Evolutionary conservation across 2,329 filamentous ascomycete genomes (phyloP).

Genomic region (Xylariaceae sp.): DNA sequence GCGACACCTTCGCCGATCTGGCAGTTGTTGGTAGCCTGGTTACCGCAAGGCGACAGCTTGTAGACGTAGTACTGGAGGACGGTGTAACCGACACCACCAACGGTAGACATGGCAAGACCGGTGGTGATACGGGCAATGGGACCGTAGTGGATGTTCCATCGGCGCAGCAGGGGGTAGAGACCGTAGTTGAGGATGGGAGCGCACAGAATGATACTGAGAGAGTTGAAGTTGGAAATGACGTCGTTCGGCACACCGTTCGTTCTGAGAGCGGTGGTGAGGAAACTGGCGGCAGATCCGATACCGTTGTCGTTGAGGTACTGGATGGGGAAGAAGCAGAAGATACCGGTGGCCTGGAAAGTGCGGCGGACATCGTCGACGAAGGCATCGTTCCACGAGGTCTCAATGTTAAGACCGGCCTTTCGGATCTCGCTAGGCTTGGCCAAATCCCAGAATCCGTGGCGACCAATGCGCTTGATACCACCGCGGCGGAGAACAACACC

Average conservation of each 20-base stretch:
- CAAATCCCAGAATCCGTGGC: constrained; percentile 51
- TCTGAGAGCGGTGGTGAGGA: constrained; percentile 43
- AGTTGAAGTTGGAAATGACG: constrained; percentile 46
- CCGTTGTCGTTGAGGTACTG: constrained; percentile 44
- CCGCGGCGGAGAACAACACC: constrained; percentile 38
- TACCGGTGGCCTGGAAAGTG: constrained; percentile 56
- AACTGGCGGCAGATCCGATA: constrained; percentile 45
- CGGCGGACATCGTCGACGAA: constrained; percentile 63
- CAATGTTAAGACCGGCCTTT: constrained; percentile 36
- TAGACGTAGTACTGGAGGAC: constrained; percentile 40
- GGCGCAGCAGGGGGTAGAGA: constrained; percentile 42
- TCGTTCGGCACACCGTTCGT: constrained; percentile 49
- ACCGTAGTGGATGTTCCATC: constrained; percentile 40
- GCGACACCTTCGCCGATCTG: constrained; percentile 35
- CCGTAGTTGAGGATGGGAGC: constrained; percentile 44
- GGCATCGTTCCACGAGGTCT: constrained; percentile 54
- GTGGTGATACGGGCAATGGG: constrained; percentile 46
- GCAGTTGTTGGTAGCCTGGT: constrained; percentile 37
- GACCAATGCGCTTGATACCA: constrained; percentile 36
- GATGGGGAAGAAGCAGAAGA: constrained; percentile 49
- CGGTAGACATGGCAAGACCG: constrained; percentile 44
- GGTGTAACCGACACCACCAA: constrained; percentile 42
- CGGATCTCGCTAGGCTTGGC: constrained; percentile 52
- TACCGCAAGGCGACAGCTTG: constrained; percentile 38
- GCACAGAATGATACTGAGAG: constrained; percentile 42